These are phyloP conservation scores for Aspergillus flavus DNA, from an alignment of 2,329 filamentous ascomycete species.

Conservation along the genomic window DNA sequence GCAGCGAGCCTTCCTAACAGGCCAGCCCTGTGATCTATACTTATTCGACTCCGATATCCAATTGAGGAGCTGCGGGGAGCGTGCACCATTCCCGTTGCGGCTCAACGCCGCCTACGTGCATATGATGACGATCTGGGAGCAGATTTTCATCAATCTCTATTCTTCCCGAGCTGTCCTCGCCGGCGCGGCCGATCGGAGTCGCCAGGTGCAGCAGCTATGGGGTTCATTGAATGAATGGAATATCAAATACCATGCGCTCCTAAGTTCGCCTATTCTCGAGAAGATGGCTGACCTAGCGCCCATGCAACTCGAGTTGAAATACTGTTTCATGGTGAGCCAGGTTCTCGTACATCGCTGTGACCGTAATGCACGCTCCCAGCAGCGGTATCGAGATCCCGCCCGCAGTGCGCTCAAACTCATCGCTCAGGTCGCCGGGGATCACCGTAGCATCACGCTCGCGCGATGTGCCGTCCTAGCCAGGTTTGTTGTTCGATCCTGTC, in stretches of 20 bases:
- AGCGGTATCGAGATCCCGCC: neutral
- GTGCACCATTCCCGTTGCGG: neutral
- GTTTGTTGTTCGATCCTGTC: neutral
- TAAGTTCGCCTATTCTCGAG: neutral
- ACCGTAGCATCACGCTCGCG: neutral
- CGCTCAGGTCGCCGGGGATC: neutral
- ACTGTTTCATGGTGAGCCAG: constrained; percentile 2
- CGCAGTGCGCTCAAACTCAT: neutral
- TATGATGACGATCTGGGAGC: constrained; percentile 3
- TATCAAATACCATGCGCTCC: neutral
- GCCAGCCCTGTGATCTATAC: constrained; percentile 1
- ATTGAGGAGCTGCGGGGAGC: neutral
- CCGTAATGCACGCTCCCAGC: neutral
- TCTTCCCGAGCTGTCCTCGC: neutral
- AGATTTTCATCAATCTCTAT: constrained; percentile 3
- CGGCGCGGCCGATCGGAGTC: neutral
- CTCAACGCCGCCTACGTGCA: neutral
- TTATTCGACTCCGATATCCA: constrained; percentile 3
- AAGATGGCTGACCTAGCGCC: neutral
- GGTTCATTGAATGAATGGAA: neutral
- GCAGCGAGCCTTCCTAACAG: neutral
- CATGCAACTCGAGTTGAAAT: neutral
- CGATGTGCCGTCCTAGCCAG: neutral
- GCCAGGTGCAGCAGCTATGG: constrained; percentile 1
- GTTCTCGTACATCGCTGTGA: neutral